Conservation (phyloP, 2,329 filamentous ascomycete species). For the Colletotrichum echinochloae region DNA sequence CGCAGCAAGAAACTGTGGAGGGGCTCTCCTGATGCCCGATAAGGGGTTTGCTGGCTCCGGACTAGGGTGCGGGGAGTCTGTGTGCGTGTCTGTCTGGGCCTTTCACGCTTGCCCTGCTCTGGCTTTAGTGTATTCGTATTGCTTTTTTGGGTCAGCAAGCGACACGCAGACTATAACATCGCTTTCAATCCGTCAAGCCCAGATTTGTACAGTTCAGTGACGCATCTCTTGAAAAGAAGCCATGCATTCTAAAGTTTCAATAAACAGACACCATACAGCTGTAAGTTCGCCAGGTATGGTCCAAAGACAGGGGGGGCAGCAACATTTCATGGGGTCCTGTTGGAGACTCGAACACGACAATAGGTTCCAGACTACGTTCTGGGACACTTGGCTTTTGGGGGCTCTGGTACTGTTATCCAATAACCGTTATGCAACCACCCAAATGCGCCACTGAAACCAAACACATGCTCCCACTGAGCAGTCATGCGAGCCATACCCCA, state of each 20-base stretch:
- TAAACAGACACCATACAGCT: neutral
- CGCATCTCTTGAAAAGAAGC: neutral
- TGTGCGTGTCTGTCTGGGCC: conserved; percentile 20
- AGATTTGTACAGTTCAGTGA: neutral
- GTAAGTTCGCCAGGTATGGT: neutral
- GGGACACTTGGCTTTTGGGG: conserved; percentile 37
- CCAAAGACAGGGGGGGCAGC: conserved; percentile 13
- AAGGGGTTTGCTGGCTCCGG: conserved; percentile 34
- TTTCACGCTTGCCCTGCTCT: conserved; percentile 18
- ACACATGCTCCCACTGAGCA: conserved; percentile 3
- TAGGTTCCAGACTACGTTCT: conserved; percentile 31
- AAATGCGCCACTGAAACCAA: conserved; percentile 32
- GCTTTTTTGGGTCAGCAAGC: neutral
- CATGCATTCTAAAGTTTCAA: neutral
- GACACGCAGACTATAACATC: conserved; percentile 4
- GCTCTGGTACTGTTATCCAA: conserved; percentile 13
- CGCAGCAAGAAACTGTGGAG: conserved; percentile 37
- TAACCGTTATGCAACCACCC: conserved; percentile 13
- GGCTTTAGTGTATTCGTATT: conserved; percentile 18
- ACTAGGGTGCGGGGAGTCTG: conserved; percentile 28
- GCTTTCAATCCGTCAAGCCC: neutral
- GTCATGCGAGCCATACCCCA: neutral
- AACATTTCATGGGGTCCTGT: conserved; percentile 27
- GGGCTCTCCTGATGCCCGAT: conserved; percentile 35
- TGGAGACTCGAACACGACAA: conserved; percentile 19